Percentiles rank a stretch among this genome's conserved stretches.
These are phyloP conservation scores for Colletotrichum theobromicola DNA, from an alignment of 2,329 filamentous ascomycete species.

Conservation along the genomic window DNA sequence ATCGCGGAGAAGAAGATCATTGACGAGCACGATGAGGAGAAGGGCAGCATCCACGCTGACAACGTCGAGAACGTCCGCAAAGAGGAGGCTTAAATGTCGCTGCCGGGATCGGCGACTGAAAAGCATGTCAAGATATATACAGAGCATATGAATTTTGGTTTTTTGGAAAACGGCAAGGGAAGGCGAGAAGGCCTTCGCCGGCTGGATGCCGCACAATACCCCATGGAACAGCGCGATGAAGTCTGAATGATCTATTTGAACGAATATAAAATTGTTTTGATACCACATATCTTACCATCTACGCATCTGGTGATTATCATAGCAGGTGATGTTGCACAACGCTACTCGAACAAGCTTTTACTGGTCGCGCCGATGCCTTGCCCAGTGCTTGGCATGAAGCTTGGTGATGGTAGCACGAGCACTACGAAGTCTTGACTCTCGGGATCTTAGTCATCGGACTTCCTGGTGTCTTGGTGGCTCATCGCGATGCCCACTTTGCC, in stretches of 20 bases:
- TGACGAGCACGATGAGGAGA: conserved; percentile 35
- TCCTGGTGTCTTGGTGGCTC: background rate
- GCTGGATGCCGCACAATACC: background rate
- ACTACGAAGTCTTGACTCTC: background rate
- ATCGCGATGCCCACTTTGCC: background rate
- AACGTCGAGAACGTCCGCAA: conserved; percentile 13
- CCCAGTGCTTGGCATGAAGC: conserved; percentile 15
- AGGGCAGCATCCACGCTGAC: conserved; percentile 22
- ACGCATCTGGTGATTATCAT: background rate
- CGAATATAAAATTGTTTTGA: background rate
- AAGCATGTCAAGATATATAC: background rate
- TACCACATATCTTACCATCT: background rate
- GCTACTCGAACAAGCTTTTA: conserved; percentile 7
- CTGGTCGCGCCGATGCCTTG: background rate
- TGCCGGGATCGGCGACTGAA: background rate
- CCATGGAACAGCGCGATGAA: background rate
- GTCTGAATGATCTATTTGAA: background rate
- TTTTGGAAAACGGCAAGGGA: background rate
- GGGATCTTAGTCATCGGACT: background rate
- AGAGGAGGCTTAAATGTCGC: background rate
- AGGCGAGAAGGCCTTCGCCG: background rate
- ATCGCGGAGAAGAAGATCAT: conserved; percentile 28
- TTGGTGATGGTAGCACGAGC: background rate
- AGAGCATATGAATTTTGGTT: background rate
- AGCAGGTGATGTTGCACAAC: background rate